phyloP scores from a whole-genome alignment of 2,329 filamentous ascomycete genomes.

The Xylaria sp. region DNA sequence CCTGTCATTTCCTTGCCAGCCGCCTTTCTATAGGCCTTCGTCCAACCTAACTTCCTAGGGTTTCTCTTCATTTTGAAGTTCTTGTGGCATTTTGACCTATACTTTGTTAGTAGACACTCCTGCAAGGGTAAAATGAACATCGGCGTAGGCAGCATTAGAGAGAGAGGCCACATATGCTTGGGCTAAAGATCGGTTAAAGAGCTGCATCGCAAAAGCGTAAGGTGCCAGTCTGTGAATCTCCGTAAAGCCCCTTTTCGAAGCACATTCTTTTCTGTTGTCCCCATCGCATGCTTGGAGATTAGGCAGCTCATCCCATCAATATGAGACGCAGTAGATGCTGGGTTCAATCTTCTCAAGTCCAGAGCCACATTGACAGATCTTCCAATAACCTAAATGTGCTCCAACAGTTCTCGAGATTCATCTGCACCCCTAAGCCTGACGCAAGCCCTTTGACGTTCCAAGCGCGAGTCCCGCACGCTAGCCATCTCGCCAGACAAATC shows the following conservation, averaged over 20 bases:
- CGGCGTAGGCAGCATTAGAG: not conserved
- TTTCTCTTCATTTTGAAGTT: constrained; percentile 85
- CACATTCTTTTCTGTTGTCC: not conserved
- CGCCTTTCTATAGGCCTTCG: constrained; percentile 63
- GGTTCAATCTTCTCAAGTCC: not conserved
- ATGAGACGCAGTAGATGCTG: not conserved
- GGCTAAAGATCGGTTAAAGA: not conserved
- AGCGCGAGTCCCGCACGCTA: not conserved
- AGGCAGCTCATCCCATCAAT: not conserved
- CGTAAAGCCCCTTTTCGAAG: not conserved
- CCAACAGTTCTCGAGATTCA: not conserved
- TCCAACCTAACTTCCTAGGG: constrained; percentile 96
- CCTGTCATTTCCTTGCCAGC: constrained; percentile 78
- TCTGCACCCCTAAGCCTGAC: not conserved
- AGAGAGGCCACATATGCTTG: not conserved
- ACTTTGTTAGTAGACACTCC: constrained; percentile 5
- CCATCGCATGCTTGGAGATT: not conserved
- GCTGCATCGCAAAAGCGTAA: not conserved
- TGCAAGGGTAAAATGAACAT: not conserved
- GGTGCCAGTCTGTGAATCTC: not conserved
- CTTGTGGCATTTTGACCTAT: constrained; percentile 42
- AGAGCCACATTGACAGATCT: not conserved
- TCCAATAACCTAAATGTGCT: not conserved
- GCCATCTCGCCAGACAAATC: constrained; percentile 2
- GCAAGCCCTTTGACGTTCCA: not conserved